Evolutionary conservation across 2,329 filamentous ascomycete genomes (phyloP), one percentile per base, ranked within the genome.

Genomic region (Ascochyta fabae): DNA sequence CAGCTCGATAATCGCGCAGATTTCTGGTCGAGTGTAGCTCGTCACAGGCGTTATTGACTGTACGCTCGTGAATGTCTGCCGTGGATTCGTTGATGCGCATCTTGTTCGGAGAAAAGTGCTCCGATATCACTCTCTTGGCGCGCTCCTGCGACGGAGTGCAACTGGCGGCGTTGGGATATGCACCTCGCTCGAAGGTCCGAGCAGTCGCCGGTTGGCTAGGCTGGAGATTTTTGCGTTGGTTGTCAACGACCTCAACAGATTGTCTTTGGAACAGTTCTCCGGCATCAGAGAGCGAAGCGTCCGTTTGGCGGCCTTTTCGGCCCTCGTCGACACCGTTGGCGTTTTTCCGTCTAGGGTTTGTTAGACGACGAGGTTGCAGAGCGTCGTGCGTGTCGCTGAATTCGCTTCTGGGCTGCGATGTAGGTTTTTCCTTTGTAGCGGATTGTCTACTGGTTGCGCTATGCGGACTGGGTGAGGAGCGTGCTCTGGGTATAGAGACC

Each of bases 21-120:
- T 48, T 34, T 12, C 26, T 50, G 2, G 24, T 24, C 22, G 3
- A 19, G 6, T 16, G 7, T n/a, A n/a, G 22, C 12, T n/a, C 15
- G 2, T 2, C 13, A 39, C 5, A 1, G 4, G 2, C 6, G 16
- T 23, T 33, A 10, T 15, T 10, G 35, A 23, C 3, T 23, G 8
- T 36, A n/a, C 27, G 15, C 4, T 35, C 8, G 27, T 36, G 12
- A 22, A 24, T 6, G 7, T 56, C 58, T 23, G 48, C 40, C 3
- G 58, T 67, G 10, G 61, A 70, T 24, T 68, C 62, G 23, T 68
- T 69, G 50, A 70, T 65, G 27, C 58, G 60, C 42, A 65, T 60
- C 10, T 15, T 31, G 29, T 31, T 31, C n/a, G 50, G 46, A 22
- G 53, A 42, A 36, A 68, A 65, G 31, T 62, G 49, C 9, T 13